Evolutionary conservation across 306 rosid genomes (phyloP), one percentile per base, ranked within the genome.

Genomic region (Quercus cerris): DNA sequence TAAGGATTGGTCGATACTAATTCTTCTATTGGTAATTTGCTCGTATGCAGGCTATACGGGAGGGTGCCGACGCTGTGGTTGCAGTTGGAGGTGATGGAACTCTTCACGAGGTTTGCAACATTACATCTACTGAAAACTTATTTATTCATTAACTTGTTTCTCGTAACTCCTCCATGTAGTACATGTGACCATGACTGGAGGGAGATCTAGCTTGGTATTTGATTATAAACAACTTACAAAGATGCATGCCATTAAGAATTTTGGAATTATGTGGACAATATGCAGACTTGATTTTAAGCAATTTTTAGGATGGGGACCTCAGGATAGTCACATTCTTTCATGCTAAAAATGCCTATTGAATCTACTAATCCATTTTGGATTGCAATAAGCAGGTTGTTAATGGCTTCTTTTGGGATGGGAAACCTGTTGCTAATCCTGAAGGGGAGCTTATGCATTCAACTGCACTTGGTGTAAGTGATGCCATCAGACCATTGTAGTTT

Each of bases 81-180:
- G 94, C 92, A 54, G 99, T 95, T 77, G 99, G 99, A 83, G 99
- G 99, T 74, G 98, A 95, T 81, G 98, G 99, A 88, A 95, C 98
- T 56, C 91, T 95, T 81, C 98, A 95, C 78, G 99, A 95, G 99
- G 98, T 95, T 84, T 55, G 69, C 25, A 69, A 46, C 74, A 7
- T 74, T 84, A 33, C 56, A 0, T 73, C 4, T 27, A 18, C 67
- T 9, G 67, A 59, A 23, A 59, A 23, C 17, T 23, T 59, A 23
- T 59, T 23, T 11, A 59, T 22, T 59, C 67, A 12, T 59, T 11
- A 22, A 23, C 30, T 23, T 59, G 23, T 59, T 12, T 59, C 17
- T 25, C 8, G 2, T 59, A 59, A 59, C 5, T 33, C 19, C 72
- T 17, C 20, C 12, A 15, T 19, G 0, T 63, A 35, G 14, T 75